A percentile compares a stretch with the other conserved stretches of the same genome.
Conservation (phyloP, 2,329 filamentous ascomycete genomes). For the Monilinia fructigena region DNA sequence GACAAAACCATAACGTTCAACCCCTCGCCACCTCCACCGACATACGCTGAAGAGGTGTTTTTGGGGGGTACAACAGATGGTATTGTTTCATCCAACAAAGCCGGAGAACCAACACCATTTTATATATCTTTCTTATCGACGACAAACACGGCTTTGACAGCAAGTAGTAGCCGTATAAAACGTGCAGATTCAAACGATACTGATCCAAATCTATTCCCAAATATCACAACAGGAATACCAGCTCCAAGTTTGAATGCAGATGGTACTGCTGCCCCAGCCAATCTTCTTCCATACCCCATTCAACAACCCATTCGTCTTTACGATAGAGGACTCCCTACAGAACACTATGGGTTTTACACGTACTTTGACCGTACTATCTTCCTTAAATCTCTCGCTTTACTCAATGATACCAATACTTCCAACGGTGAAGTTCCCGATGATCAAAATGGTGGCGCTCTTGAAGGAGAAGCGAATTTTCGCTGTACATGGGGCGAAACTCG, state of each 20-base stretch:
- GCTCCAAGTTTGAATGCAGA: constrained; percentile 61
- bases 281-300: constrained; percentile 66
- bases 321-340: constrained; percentile 74
- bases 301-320: constrained; percentile 83
- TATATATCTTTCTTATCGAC: constrained; percentile 71
- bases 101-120: constrained; percentile 85
- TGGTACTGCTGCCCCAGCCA: constrained; percentile 69
- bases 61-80: constrained; percentile 83
- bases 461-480: constrained; percentile 54
- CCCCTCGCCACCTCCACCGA: constrained; percentile 48
- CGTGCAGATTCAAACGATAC: constrained; percentile 27
- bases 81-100: constrained; percentile 63
- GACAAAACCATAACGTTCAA: constrained; percentile 44
- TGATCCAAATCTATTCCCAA: constrained; percentile 34
- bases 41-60: constrained; percentile 67
- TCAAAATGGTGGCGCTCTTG: constrained; percentile 53
- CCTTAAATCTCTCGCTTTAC: constrained; percentile 57
- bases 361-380: constrained; percentile 90
- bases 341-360: constrained; percentile 92
- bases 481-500: constrained; percentile 61
- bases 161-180: constrained; percentile 29
- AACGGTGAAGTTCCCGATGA: constrained; percentile 50
- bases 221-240: constrained; percentile 59
- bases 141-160: constrained; percentile 40
- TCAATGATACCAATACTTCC: constrained; percentile 46